A percentile compares a stretch with the other conserved stretches of the same genome.
phyloP scores from a whole-genome alignment of 306 rosid species.

The Macrotyloma uniflorum region DNA sequence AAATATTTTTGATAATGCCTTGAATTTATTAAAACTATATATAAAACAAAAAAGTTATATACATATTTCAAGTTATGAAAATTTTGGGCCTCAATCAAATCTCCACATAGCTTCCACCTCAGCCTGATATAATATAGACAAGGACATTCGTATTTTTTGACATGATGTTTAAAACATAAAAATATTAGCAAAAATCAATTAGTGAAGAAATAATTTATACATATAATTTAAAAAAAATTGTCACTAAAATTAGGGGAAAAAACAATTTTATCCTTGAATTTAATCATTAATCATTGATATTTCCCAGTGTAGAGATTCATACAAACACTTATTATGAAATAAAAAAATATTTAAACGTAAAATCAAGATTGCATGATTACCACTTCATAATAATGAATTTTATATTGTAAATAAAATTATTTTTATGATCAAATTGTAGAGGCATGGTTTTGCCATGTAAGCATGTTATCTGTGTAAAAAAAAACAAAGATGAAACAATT shows the following conservation, averaged over 20 bases:
- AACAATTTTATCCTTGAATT: too few relatives aligned
- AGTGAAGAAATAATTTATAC: not conserved
- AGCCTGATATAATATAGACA: not conserved
- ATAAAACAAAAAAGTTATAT: too few relatives aligned
- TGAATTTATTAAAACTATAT: too few relatives aligned
- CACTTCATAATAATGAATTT: not conserved
- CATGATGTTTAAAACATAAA: not conserved
- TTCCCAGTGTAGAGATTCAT: not conserved
- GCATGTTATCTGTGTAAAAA: not conserved
- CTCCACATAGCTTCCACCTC: not conserved
- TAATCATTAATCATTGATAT: too few relatives aligned
- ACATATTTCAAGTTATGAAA: too few relatives aligned
- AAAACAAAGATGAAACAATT: not conserved
- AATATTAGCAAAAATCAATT: too few relatives aligned
- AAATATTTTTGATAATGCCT: not conserved
- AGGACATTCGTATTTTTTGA: too few relatives aligned
- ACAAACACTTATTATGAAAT: not conserved
- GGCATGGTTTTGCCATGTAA: not conserved
- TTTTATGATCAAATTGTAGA: too few relatives aligned
- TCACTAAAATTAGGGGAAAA: too few relatives aligned
- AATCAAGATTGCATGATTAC: not conserved
- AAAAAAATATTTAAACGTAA: not conserved
- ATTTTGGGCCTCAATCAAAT: not conserved
- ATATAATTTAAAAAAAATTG: too few relatives aligned
- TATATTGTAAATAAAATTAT: too few relatives aligned